Evolutionary conservation across 2,329 filamentous ascomycete genomes (phyloP), one percentile per base, ranked within the genome.

Genomic region (Anthostomella pinea): DNA sequence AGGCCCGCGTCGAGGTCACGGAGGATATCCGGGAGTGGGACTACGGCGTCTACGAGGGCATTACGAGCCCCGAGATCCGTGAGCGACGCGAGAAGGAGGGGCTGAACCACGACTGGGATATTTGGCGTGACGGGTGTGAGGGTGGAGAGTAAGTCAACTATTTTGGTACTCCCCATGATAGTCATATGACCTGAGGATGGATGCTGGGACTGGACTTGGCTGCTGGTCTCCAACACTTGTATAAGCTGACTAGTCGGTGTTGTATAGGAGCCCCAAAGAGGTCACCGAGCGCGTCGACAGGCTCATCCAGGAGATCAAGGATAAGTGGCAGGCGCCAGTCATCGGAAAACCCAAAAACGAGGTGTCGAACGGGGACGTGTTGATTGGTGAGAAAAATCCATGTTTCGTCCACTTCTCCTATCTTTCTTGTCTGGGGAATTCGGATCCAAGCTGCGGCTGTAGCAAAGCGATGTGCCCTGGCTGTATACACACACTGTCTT

Each of bases 71-170:
- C 11, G 71, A 87, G 48, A 94, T 94, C 56, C 70, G 76, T 33
- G 69, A 72, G 34, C 54, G 67, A 48, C 75, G 76, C 33, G 69
- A 65, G 41, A 67, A 73, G 52, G 67, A 78, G 40, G 85, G 85
- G 6, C 66, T 75, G 14, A 48, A 68, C 25, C 71, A 67, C 4
- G 60, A 65, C 16, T 94, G 87, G 87, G 85, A 93, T 65, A 94
- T 95, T 47, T 95, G 88, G 88, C 71, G 69, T n/a, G 87, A 94
- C 58, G 88, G 88, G 0, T 95, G 88, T 63, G 84, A 83, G 2
- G 85, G 82, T 3, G 89, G 89, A 60, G 88, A 95, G 83, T 86
- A 64, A 62, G 79, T 73, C 33, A 23, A 3, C 28, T 31, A 3
- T 20, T 17, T 39, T 17, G 3, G n/a, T 19, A 14, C 19, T 24